Evolutionary conservation across 208 protist species (phyloP).

Genomic region (Phytomonas serpens): DNA sequence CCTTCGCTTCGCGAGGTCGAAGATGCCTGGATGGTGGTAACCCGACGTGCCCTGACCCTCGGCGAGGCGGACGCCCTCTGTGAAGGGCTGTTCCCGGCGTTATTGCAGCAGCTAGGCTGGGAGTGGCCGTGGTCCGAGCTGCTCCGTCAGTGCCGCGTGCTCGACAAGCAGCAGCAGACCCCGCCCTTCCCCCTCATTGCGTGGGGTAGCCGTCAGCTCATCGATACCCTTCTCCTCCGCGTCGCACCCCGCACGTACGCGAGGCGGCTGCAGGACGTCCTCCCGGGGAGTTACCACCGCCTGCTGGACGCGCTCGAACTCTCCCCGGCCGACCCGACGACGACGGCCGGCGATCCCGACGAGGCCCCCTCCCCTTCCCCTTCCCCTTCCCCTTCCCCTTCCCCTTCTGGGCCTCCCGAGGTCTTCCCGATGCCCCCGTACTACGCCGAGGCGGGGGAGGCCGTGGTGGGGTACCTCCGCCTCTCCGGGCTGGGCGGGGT

Average conservation of each 20-base stretch:
- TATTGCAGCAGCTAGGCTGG: constrained; percentile 67
- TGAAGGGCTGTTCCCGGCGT: constrained; percentile 39
- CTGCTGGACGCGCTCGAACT: constrained; percentile 26
- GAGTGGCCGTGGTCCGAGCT: constrained; percentile 82
- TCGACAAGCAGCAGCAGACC: constrained; percentile 38
- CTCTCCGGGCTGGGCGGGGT: constrained; percentile 21
- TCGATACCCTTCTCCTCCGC: constrained; percentile 35
- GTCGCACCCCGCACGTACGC: constrained; percentile 50
- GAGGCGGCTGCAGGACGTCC: constrained; percentile 40
- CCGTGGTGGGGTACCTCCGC: constrained; percentile 38
- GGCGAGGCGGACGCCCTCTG: constrained; percentile 54
- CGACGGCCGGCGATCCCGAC: constrained; percentile 8
- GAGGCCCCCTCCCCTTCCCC: not conserved
- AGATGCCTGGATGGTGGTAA: constrained; percentile 15
- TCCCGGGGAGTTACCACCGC: constrained; percentile 58
- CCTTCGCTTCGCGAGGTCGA: not conserved
- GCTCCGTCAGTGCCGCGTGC: constrained; percentile 28
- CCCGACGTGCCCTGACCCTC: constrained; percentile 32
- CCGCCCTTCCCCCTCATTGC: constrained; percentile 19
- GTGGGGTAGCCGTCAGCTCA: constrained; percentile 28
- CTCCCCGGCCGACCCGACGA: constrained; percentile 8
- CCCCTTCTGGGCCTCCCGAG: not conserved
- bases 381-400: no score
- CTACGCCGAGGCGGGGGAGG: constrained; percentile 45
- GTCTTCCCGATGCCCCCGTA: constrained; percentile 56